Evolutionary conservation across 441 rosid genomes (phyloP), one percentile per base, ranked within the genome.

Genomic region (Hypseocharis bilobata): DNA sequence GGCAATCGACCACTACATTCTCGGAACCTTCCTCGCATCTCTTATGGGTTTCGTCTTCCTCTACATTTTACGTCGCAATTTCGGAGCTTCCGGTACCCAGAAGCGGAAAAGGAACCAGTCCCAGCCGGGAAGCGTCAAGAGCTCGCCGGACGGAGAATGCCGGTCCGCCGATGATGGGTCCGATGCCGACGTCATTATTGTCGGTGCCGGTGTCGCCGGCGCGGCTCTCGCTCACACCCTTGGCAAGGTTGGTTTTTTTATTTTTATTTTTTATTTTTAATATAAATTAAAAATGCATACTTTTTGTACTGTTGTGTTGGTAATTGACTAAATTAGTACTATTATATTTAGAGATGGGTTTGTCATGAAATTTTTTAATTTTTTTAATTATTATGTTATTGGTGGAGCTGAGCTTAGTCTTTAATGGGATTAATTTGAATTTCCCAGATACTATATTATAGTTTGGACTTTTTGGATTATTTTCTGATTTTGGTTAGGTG

Each of bases 21-120:
- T 72, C 23, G 81, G 77, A 42, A 80, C 84, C 56, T 66, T 76
- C 61, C 4, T 84, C 4, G 86, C 80, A 4, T 77, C 83, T 22
- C 55, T 88, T 0, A 44, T 81, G 26, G 82, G 77, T 52, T 66
- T 73, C 73, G 64, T 80, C 23, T 38, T 85, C 22, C 65, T 83
- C 44, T 75, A 7, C 79, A 10, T 68, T n/a, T 61, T 89, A 19
- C 72, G 79, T 14, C 83, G 34, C 0, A 60, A 34, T 5, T 16
- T 16, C 19, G 45, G 26, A 16, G 69, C 16, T 27, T 11, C 19
- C 36, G 8, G 0, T 51, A 1, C 32, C 19, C 32, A 54, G 30
- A 10, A 54, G 4, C 22, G 30, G 59, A 54, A n/a, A n/a, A n/a
- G n/a, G n/a, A n/a, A n/a, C n/a, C n/a, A n/a, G n/a, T n/a, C n/a